Percentiles rank a stretch among this genome's conserved stretches.
Evolutionary conservation across 2,329 filamentous ascomycete species (phyloP).

Genomic region (Penicillium sp.): DNA sequence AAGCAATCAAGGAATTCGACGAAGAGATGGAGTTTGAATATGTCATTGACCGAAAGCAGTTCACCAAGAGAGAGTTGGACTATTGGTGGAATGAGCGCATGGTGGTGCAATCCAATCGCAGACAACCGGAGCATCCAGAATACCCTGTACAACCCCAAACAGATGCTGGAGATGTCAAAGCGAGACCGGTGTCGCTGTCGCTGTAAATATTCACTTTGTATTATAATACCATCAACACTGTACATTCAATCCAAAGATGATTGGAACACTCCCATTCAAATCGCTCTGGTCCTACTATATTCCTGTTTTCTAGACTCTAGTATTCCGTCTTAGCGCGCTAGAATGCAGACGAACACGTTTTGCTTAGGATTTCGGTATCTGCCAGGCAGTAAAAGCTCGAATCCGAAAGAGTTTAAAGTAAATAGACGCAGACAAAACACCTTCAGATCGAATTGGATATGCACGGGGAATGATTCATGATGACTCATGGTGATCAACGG

Average conservation of each 20-base stretch:
- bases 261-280: neutral
- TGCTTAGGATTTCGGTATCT: no score
- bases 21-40: slow-evolving; percentile 24
- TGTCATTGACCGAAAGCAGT: slow-evolving; percentile 7
- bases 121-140: slow-evolving; percentile 7
- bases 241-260: neutral
- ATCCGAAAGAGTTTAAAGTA: neutral
- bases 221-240: neutral
- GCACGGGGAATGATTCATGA: neutral
- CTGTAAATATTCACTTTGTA: neutral
- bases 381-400: no score
- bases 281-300: neutral
- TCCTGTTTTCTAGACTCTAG: no score
- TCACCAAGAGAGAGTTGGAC: neutral
- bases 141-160: slow-evolving; percentile 2
- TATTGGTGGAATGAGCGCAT: slow-evolving; percentile 12
- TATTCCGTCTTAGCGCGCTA: neutral
- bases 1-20: slow-evolving; percentile 18
- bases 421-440: neutral
- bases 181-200: neutral
- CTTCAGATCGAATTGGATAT: neutral
- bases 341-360: no score
- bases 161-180: neutral
- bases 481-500: neutral
- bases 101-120: neutral